Base-by-base conservation (phyloP, 2,329 filamentous ascomycete genomes). In the Pseudonectria buxi region DNA sequence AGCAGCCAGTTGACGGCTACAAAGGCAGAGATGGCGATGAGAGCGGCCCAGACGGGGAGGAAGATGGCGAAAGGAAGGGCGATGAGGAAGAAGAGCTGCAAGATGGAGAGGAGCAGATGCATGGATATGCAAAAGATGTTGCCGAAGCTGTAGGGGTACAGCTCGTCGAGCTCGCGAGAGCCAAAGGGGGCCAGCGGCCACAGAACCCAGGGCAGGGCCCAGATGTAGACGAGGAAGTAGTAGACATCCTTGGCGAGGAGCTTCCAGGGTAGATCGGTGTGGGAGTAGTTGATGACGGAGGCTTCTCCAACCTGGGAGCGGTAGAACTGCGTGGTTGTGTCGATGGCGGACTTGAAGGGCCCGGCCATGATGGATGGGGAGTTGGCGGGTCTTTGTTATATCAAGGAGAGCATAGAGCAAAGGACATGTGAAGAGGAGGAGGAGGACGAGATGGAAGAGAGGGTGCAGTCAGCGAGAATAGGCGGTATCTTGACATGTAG, bases 81-180 rank as follows among this genome's bases (percentile, higher is more conserved):
- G 1, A 82, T 11, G 7, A 87, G 51, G 52, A 86, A 83, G 0
- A 50, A 48, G 1, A 75, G 45, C 58, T 87, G 82, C n/a, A 75
- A 51, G 10, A 81, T 35, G 22, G 71, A 53, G 4, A 87, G 66
- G 27, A 83, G 35, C 3, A 65, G 24, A 47, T 88, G 83, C 6
- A 83, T 51, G 12, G 58, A 49, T 14, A 86, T 55, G 38, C 70
- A 73, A 45, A 67, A 69, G 1, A 78, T 24, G 45, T 87, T 87
- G 28, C 60, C 55, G 11, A 50, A 39, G 0, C 73, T 80, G 1
- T 22, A 22, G 5, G 69, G 69, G 40, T 78, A 72, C 13, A 87
- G 62, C 61, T 89, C 84, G 47, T 81, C 78, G 30, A 83, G 62
- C 32, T 67, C 48, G 11, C 64, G 72, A 2, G 73, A 74, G 28